These are phyloP conservation scores for Basidioascus undulatus DNA, from an alignment of 768 basidiomycete species.

Conservation along the genomic window DNA sequence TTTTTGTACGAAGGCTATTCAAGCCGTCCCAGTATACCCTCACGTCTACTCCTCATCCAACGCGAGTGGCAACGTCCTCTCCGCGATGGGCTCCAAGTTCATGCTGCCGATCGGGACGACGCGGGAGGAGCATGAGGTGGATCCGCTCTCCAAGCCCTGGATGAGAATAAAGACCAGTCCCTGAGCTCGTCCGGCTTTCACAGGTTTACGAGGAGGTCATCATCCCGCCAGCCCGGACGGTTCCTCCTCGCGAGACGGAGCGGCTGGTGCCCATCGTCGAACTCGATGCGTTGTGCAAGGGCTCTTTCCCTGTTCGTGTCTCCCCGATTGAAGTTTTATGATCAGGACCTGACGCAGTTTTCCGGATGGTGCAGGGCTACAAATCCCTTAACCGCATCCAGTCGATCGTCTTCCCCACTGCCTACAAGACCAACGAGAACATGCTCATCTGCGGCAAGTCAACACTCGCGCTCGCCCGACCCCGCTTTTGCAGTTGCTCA, in stretches of 20 bases:
- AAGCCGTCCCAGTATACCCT: slow-evolving; percentile 27
- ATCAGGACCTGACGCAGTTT: not conserved
- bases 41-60: slow-evolving; percentile 62
- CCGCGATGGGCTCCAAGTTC: slow-evolving; percentile 51
- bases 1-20: not conserved
- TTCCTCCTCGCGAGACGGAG: slow-evolving; percentile 50
- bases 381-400: slow-evolving; percentile 73
- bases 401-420: slow-evolving; percentile 78
- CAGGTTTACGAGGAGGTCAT: slow-evolving; percentile 75
- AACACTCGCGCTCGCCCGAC: not conserved
- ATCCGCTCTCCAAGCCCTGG: slow-evolving; percentile 6
- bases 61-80: slow-evolving; percentile 31
- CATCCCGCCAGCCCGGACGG: slow-evolving; percentile 54
- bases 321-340: no score
- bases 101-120: slow-evolving; percentile 62
- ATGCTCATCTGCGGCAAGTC: slow-evolving; percentile 66
- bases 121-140: slow-evolving; percentile 40
- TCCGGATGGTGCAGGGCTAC: slow-evolving; percentile 39
- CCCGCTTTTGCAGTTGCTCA: not conserved
- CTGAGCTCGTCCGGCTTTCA: not conserved
- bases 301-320: slow-evolving; percentile 56
- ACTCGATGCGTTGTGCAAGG: slow-evolving; percentile 47
- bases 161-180: no score
- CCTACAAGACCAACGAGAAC: slow-evolving; percentile 88
- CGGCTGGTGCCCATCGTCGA: slow-evolving; percentile 43